phyloP scores from a whole-genome alignment of 2,329 filamentous ascomycete species.

The Chalaropsis ovoidea region DNA sequence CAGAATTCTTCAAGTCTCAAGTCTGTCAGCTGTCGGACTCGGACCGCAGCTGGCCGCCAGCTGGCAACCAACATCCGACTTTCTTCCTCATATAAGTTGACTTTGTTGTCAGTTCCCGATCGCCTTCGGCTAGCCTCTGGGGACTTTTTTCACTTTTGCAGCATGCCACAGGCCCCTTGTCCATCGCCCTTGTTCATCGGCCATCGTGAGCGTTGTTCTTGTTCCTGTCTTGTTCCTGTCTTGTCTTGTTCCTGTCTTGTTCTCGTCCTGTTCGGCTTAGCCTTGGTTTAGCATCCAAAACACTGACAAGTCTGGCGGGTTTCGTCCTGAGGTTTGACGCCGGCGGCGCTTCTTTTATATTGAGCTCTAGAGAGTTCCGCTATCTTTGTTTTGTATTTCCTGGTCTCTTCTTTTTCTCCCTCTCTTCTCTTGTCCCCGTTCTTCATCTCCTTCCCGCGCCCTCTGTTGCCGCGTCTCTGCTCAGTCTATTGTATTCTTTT shows the following conservation, averaged over 20 bases:
- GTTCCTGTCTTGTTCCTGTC: neutral
- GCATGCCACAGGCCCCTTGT: neutral
- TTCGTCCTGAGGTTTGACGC: neutral
- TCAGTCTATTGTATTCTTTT: neutral
- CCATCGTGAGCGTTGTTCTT: neutral
- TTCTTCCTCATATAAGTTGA: neutral
- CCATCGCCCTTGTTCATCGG: neutral
- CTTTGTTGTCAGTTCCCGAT: neutral
- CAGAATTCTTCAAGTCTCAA: too few relatives aligned
- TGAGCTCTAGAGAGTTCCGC: neutral
- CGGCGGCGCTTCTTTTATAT: neutral
- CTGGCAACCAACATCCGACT: neutral
- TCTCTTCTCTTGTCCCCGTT: too few relatives aligned
- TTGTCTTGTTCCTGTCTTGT: neutral
- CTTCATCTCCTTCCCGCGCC: too few relatives aligned
- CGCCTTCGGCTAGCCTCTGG: neutral
- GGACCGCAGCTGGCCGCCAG: neutral
- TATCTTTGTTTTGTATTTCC: constrained; percentile 6
- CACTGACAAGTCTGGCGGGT: constrained; percentile 5
- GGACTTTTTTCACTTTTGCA: too few relatives aligned
- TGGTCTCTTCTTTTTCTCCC: neutral
- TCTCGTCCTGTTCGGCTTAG: neutral
- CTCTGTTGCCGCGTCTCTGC: too few relatives aligned
- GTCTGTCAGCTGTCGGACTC: neutral
- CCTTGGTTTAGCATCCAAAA: neutral